Evolutionary conservation across 768 basidiomycete species (phyloP).

Genomic region (Kockovaella imperatae): DNA sequence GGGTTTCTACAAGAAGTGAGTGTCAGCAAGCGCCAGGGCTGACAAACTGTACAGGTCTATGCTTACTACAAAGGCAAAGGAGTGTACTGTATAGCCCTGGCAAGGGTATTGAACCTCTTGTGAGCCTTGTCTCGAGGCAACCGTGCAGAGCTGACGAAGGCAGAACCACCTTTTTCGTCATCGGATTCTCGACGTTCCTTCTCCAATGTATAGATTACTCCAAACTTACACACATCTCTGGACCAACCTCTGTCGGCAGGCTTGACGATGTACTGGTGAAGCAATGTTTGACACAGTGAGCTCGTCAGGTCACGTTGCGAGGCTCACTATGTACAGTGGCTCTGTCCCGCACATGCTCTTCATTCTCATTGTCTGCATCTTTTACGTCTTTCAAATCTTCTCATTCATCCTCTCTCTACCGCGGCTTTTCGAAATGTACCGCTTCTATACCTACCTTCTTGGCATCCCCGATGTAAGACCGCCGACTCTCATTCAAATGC

Average conservation of each 20-base stretch:
- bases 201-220: constrained; percentile 91
- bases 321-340: constrained; percentile 9
- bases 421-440: constrained; percentile 86
- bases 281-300: constrained; percentile 75
- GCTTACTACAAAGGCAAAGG: constrained; percentile 95
- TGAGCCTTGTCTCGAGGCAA: constrained; percentile 49
- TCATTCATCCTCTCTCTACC: constrained; percentile 66
- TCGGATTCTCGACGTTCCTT: constrained; percentile 94
- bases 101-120: constrained; percentile 88
- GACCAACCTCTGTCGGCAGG: constrained; percentile 54
- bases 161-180: constrained; percentile 96
- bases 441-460: constrained; percentile 89
- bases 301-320: constrained; percentile 1
- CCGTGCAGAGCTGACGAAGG: constrained; percentile 1
- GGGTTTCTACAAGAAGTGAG: constrained; percentile 82
- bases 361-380: constrained; percentile 61
- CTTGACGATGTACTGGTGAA: constrained; percentile 75
- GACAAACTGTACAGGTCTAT: constrained; percentile 50
- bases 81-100: constrained; percentile 86
- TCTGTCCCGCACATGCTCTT: constrained; percentile 38
- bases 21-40: neutral
- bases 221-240: constrained; percentile 50
- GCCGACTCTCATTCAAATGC: neutral
- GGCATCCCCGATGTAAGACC: constrained; percentile 82
- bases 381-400: constrained; percentile 81